Percentiles rank a stretch among this genome's conserved stretches.
phyloP scores from a whole-genome alignment of 768 basidiomycete genomes.

The Leccinum incarnatum region DNA sequence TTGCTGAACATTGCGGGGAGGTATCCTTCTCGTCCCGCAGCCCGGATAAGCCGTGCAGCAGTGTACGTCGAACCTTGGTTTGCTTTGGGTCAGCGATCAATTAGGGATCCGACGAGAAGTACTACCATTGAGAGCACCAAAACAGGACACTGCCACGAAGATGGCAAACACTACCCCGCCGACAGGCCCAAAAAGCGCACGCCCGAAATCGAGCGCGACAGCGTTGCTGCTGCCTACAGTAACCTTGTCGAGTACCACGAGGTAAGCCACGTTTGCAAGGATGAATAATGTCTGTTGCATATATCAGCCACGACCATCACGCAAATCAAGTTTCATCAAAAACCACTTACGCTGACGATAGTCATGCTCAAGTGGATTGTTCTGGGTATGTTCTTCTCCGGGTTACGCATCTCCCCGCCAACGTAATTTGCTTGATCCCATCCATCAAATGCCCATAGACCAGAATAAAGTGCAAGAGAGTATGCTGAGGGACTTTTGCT shows the following conservation, averaged over 20 bases:
- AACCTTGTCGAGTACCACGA: conserved; percentile 82
- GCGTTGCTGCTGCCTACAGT: conserved; percentile 80
- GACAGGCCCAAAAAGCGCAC: conserved; percentile 78
- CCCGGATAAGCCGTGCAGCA: conserved; percentile 80
- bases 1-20: conserved; percentile 82
- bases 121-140: conserved; percentile 88
- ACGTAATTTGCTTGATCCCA: conserved; percentile 96
- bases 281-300: conserved; percentile 64
- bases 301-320: conserved; percentile 2
- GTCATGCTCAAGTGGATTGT: conserved; percentile 91
- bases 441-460: conserved; percentile 94
- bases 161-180: conserved; percentile 86
- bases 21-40: conserved; percentile 84
- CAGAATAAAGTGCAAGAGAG: conserved; percentile 93
- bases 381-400: conserved; percentile 83
- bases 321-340: background rate
- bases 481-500: conserved; percentile 80
- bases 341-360: conserved; percentile 60
- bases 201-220: conserved; percentile 90
- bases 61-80: conserved; percentile 61
- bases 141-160: conserved; percentile 92
- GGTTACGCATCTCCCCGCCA: conserved; percentile 80
- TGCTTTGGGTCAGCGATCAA: conserved; percentile 5
- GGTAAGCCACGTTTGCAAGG: conserved; percentile 85
- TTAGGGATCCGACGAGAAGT: conserved; percentile 5